Evolutionary conservation across 345 rosid genomes (phyloP), one percentile per base, ranked within the genome.

Genomic region (Dimocarpus longan): DNA sequence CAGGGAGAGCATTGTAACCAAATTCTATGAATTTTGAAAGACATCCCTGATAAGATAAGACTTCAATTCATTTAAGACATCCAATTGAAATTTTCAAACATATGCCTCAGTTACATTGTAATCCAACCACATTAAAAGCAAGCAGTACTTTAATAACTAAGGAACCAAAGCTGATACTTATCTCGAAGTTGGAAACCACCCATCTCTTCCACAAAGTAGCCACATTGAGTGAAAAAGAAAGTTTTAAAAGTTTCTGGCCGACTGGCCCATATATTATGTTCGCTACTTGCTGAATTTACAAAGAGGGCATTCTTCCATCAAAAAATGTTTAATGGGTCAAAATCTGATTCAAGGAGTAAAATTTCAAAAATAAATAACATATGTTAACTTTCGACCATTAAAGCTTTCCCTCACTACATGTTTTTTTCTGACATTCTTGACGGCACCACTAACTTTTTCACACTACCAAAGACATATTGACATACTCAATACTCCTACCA

Each of bases 11-110:
- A 43, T 9, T 21, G 63, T 6, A 43, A 52, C 10, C 39, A 50
- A 69, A 56, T 75, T 66, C 63, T 18, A 62, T 15, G 10, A 70
- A 80, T 59, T 59, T 52, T 71, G 56, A 66, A 42, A 46, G 32
- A 59, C 46, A 71, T 10, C 15, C n/a, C 32, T 6, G 1, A 19
- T 9, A 28, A 48, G 44, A 16, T 46, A 16, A 44, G 22, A 10
- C 52, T 67, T n/a, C 7, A 19, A 68, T 10, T 43, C 19, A 62
- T 22, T 22, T 22, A 63, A 13, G 16, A 63, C 13, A 69, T 44
- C 73, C 1, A n/a, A 22, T 18, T 18, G 46, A 21, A 69, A 43
- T 46, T 69, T 69, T 21, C 28, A 69, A 12, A 10, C 24, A 44
- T 5, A 68, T 43, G 56, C 15, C 72, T 68, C 22, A 11, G 32